Base-by-base conservation (phyloP, 345 rosid genomes). In the Sonneratia caseolaris region DNA sequence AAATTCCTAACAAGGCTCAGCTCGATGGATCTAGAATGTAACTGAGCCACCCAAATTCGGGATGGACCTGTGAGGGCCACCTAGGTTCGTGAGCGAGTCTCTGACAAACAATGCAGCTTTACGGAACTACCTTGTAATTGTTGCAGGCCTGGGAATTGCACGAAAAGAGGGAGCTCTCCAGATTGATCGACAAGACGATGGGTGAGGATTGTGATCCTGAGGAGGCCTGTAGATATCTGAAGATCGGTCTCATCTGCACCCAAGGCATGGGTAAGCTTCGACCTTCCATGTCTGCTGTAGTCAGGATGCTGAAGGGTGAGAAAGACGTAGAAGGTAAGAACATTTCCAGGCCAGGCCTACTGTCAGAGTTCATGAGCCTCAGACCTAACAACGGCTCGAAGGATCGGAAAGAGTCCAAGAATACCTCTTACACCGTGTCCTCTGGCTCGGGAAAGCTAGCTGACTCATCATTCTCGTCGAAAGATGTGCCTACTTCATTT, bases 201-300 rank as follows among this genome's bases (percentile, higher is more conserved):
- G 47, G 64, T 2, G 84, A 72, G 4, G 80, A 83, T 67, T 81
- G 24, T 13, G 62, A 80, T 5, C 48, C 32, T 32, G 85, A 84
- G 67, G 87, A 88, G 68, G 88, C 86, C 69, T 74, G 71, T 56
- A 79, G 71, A 47, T 88, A 71, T 47, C 68, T 88, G 64, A 86
- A 80, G 81, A 81, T 86, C 67, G 87, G 85, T 18, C 85, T 88
- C 42, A 84, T 86, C 32, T 84, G 92, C 88, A 86, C 87, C 65
- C 92, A 88, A 75, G 92, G 84, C 37, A 72, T 64, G 78, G 80
- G 90, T n/a, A 86, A 83, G 76, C 78, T 75, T 61, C 83, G 92
- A 19, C 92, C 92, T 27, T 45, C 80, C 72, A 88, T 88, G 88
- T 74, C 90, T 16, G 64, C 75, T 0, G 82, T 76, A 65, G 81